phyloP scores from a whole-genome alignment of 2,329 filamentous ascomycete genomes.

The Ophiocordyceps robertsii region DNA sequence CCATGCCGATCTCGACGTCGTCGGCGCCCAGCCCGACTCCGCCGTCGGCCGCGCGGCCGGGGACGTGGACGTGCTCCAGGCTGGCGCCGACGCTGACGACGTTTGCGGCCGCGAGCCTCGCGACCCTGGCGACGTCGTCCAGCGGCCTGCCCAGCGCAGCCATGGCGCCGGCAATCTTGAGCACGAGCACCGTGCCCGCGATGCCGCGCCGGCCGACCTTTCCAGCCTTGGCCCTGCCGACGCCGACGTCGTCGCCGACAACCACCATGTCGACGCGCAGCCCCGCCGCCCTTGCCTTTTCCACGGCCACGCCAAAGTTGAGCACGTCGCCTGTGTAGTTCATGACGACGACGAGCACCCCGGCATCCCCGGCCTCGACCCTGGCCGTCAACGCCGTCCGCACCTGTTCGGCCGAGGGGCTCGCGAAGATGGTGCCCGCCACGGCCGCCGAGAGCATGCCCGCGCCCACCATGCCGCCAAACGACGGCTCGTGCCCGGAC shows the following conservation, averaged over 20 bases:
- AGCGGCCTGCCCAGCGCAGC: constrained; percentile 57
- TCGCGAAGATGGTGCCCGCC: constrained; percentile 78
- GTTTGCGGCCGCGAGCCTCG: constrained; percentile 59
- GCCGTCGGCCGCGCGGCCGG: constrained; percentile 52
- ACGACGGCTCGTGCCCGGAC: constrained; percentile 80
- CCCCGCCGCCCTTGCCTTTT: constrained; percentile 76
- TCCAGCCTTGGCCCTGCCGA: constrained; percentile 68
- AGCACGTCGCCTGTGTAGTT: constrained; percentile 87
- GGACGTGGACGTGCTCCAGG: constrained; percentile 85
- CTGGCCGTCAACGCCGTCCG: constrained; percentile 59
- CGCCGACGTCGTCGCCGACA: constrained; percentile 83
- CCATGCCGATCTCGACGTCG: constrained; percentile 59
- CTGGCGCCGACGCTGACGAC: constrained; percentile 77
- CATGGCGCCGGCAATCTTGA: constrained; percentile 78
- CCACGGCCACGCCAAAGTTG: constrained; percentile 87
- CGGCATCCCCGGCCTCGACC: constrained; percentile 55
- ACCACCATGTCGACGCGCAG: constrained; percentile 77
- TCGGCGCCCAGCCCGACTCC: constrained; percentile 34
- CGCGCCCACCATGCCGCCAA: constrained; percentile 70
- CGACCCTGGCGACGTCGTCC: constrained; percentile 59
- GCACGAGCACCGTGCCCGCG: constrained; percentile 80
- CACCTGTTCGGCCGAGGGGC: constrained; percentile 71
- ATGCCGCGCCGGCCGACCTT: constrained; percentile 88
- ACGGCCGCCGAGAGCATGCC: constrained; percentile 73
- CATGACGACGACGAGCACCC: constrained; percentile 80